phyloP scores from a whole-genome alignment of 2,329 filamentous ascomycete genomes.

The Claviceps purpurea region DNA sequence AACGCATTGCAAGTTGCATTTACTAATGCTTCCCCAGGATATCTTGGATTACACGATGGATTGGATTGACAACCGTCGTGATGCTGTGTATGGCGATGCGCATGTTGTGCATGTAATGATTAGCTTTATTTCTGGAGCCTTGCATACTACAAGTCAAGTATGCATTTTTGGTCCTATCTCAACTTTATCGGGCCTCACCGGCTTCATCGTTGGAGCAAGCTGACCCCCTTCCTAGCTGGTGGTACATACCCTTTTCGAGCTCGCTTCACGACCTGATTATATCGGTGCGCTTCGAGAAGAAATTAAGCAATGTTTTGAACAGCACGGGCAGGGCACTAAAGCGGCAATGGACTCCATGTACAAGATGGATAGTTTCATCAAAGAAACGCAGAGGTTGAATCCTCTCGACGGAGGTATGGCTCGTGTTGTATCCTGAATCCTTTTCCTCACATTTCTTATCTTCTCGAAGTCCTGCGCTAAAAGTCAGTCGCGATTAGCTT shows the following conservation, averaged over 20 bases:
- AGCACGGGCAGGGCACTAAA: slow-evolving; percentile 6
- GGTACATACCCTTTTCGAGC: slow-evolving; percentile 7
- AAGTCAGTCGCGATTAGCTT: slow-evolving; percentile 2
- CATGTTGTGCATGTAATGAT: slow-evolving; percentile 7
- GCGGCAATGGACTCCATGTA: slow-evolving; percentile 4
- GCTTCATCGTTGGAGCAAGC: not conserved
- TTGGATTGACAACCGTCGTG: no score
- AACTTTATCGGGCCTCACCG: no score
- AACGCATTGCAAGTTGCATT: no score
- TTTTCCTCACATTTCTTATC: no score
- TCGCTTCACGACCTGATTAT: slow-evolving; percentile 7
- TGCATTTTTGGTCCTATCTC: no score
- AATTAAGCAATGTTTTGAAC: slow-evolving; percentile 4
- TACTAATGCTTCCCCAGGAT: no score
- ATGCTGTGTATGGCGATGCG: no score
- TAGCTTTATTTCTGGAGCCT: slow-evolving; percentile 6
- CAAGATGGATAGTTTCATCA: slow-evolving; percentile 10
- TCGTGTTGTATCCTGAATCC: no score
- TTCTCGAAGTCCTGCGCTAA: no score
- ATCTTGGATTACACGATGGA: no score
- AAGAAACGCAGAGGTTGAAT: slow-evolving; percentile 9
- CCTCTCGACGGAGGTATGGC: slow-evolving; percentile 7
- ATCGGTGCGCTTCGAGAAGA: slow-evolving; percentile 6
- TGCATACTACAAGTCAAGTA: slow-evolving; percentile 9
- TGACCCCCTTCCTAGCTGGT: not conserved